Base-by-base conservation (phyloP, 768 basidiomycete species). In the Russula dissimulans region DNA sequence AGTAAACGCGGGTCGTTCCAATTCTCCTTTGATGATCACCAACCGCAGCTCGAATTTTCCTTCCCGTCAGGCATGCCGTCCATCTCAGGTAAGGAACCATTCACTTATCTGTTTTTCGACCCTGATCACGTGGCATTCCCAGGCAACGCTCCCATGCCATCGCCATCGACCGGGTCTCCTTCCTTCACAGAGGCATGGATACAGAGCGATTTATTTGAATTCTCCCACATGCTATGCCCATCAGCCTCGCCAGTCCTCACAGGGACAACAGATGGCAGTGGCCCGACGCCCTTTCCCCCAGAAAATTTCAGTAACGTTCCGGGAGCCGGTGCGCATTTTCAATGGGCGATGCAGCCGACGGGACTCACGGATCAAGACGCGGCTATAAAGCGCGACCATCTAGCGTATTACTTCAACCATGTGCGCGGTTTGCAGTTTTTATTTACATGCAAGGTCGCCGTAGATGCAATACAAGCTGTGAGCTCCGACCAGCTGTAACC, bases 391-490 rank as follows among this genome's bases (percentile, higher is more conserved):
- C 65, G 54, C 4, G 59, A 61, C 17, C 65, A 64, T 62, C 80
- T 88, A 54, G 73, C 83, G 66, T 87, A 89, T 71, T 91, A 89
- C 71, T 89, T 91, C 69, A 80, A 82, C 54, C 78, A 85, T 61
- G 84, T 90, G 61, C 81, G 82, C 22, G 80, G 80, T 65, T 73
- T 84, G 59, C 84, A 89, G 67, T 84, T 81, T 65, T 76, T 82
- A 43, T 87, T 89, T 68, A 78, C 82, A 41, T 80, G 81, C 11
- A 83, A 82, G 60, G 70, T 78, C 8, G 77, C 86, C 54, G 81
- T 83, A 34, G 82, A 85, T 54, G 76, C 82, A 58, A 83, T 86
- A 62, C 84, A 84, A 69, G 77, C 79, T 52, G 89, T 88, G 70
- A 75, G 85, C 69, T 44, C 58, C 53, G 42, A 50, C 54, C 51